Evolutionary conservation across 2,329 filamentous ascomycete species (phyloP), one percentile per base, ranked within the genome.

Genomic region (Fusarium illudens): DNA sequence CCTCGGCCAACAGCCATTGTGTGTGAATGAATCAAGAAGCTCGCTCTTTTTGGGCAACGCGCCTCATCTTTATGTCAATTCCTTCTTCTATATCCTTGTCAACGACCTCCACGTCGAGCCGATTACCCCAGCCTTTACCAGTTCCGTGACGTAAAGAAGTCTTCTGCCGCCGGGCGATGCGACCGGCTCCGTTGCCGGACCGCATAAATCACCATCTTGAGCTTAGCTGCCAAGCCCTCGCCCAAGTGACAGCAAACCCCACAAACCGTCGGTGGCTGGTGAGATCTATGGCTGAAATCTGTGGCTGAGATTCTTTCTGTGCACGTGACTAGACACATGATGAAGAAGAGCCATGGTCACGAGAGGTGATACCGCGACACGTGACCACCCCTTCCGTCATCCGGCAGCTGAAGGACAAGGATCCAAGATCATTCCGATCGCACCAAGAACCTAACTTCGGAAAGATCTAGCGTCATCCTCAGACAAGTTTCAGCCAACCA

Each of bases 141-240:
- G 22, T 15, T 46, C 39, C 11, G 39, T 46, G 39, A 46, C 27
- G 46, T 22, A 46, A 17, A 29, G 27, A 20, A 12, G 37, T 44
- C 27, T 17, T 13, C 27, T 29, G 36, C 52, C 52, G 52, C 52
- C 52, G 48, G 52, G 36, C 36, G 25, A 29, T 30, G 50, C 17
- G 34, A 48, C 56, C 61, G 55, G 61, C 55, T 64, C 19, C 17
- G 30, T 34, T 44, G 27, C 54, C 49, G 55, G 60, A n/a, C 37
- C 60, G 60, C 55, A 36, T 60, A 64, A 20, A 20, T 60, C 13
- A 46, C 55, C 55, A 46, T 13, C 22, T 50, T 27, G 10, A 42
- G 62, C 15, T 32, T 65, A 65, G 62, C 32, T 25, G 48, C 60
- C 51, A 51, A 62, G 36, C 13, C 15, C 15, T 44, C 8, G n/a